phyloP scores from a whole-genome alignment of 2,329 filamentous ascomycete species.

The Colletotrichum sp. region DNA sequence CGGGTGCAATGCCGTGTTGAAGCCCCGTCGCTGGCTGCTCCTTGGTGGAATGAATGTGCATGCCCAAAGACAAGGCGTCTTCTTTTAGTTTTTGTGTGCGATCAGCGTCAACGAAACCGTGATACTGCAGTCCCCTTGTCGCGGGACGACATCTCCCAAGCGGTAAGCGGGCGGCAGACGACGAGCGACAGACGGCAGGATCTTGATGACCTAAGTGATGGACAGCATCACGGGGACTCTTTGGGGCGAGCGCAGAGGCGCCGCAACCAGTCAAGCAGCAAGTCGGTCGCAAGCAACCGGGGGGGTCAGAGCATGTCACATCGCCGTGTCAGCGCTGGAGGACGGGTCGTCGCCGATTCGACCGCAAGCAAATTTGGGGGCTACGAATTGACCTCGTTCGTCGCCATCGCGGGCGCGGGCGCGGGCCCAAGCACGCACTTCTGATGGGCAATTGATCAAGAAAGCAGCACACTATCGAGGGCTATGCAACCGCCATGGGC shows the following conservation, averaged over 20 bases:
- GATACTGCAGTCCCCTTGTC: background rate
- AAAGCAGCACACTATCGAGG: slow-evolving; percentile 7
- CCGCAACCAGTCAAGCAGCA: slow-evolving; percentile 20
- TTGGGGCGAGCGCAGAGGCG: slow-evolving; percentile 20
- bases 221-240: slow-evolving; percentile 32
- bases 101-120: background rate
- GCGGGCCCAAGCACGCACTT: background rate
- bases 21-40: background rate
- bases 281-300: background rate
- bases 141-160: background rate
- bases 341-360: slow-evolving; percentile 20
- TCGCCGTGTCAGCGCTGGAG: slow-evolving; percentile 23
- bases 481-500: slow-evolving; percentile 14
- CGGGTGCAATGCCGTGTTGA: slow-evolving; percentile 1
- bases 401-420: slow-evolving; percentile 9
- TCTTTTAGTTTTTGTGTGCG: background rate
- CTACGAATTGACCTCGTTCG: slow-evolving; percentile 15
- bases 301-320: slow-evolving; percentile 23
- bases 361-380: slow-evolving; percentile 13
- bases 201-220: slow-evolving; percentile 21
- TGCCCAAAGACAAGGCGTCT: background rate
- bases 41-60: background rate
- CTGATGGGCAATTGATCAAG: background rate
- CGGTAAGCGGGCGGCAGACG: background rate
- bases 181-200: background rate